A percentile compares a stretch with the other conserved stretches of the same genome.
These are phyloP conservation scores for Paraglomus brasilianum DNA, from an alignment of 192 early-diverging fungal species.

Conservation along the genomic window DNA sequence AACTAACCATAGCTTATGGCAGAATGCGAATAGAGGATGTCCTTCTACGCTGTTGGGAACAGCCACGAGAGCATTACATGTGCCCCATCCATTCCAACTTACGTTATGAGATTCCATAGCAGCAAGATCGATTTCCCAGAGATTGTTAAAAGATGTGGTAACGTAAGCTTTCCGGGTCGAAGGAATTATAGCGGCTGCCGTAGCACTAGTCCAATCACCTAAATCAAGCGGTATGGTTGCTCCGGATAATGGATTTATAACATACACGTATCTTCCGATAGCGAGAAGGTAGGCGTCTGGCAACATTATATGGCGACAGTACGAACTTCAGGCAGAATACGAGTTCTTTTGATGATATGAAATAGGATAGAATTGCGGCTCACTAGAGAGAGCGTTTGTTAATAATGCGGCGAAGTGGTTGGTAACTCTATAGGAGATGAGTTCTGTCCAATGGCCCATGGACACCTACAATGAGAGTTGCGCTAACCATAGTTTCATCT, in stretches of 20 bases:
- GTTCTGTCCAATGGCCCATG: too few species aligned
- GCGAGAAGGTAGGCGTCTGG: background rate
- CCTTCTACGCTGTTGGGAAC: conserved; percentile 13
- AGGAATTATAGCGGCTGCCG: conserved; percentile 4
- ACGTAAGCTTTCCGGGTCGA: conserved; percentile 25
- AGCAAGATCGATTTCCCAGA: conserved; percentile 26
- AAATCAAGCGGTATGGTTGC: background rate
- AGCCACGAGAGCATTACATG: conserved; percentile 27
- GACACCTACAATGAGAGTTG: too few species aligned
- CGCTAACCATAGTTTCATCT: too few species aligned
- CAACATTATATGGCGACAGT: too few species aligned
- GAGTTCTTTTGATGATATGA: too few species aligned
- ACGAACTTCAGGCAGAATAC: too few species aligned
- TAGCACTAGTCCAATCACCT: conserved; percentile 22
- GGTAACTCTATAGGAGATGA: too few species aligned
- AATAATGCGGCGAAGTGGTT: too few species aligned
- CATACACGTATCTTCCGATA: conserved; percentile 7
- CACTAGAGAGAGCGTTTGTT: too few species aligned
- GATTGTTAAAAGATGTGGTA: conserved; percentile 30
- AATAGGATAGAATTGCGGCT: too few species aligned
- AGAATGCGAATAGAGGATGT: conserved; percentile 30
- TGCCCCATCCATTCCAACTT: conserved; percentile 31
- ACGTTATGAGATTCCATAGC: background rate
- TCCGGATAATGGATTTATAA: conserved; percentile 16
- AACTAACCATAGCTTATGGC: conserved; percentile 32